Base-by-base conservation (phyloP, 176 grass and related monocot species). In the Bothriochloa decipiens region DNA sequence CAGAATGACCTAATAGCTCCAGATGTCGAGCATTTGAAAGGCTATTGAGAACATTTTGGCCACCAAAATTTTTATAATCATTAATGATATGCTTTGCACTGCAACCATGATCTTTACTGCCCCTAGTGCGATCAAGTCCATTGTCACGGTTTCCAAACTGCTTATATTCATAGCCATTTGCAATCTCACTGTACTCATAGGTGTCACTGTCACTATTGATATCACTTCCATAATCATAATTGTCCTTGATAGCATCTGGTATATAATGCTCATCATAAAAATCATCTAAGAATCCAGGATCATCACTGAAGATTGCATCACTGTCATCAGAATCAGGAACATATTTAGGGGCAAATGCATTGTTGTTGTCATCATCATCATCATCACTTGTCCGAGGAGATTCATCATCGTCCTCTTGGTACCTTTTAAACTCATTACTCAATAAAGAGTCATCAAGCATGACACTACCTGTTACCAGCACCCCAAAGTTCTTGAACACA, bases 171-270 rank as follows among this genome's bases (percentile, higher is more conserved):
- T n/a, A 50, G 49, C 27, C 77, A 42, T 86, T 74, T 86, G 68
- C 84, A 74, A 81, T 81, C 84, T 81, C 69, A 62, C 33, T 67
- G 26, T 86, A 86, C 37, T 66, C 77, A 67, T 50, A 68, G 6
- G 63, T 80, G 27, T 81, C 49, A 10, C 12, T 70, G 81, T 86
- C 84, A 66, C 84, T 86, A 65, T 81, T 62, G 46, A 86, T 80
- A 41, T 86, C 77, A 42, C 43, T 74, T n/a, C 84, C 69, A 67
- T 74, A 74, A 42, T 65, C 70, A 74, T 66, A 66, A 25, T 74
- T 29, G 13, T 74, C 77, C 29, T 69, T 37, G 65, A 70, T 29
- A 18, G 6, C 13, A 82, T 68, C 46, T 58, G 55, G 7, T 58
- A 23, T n/a, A 81, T 13, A 68, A 37, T 68, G 15, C 5, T 33